These are phyloP conservation scores for Byssothecium circinans DNA, from an alignment of 2,329 filamentous ascomycete genomes.

Conservation along the genomic window DNA sequence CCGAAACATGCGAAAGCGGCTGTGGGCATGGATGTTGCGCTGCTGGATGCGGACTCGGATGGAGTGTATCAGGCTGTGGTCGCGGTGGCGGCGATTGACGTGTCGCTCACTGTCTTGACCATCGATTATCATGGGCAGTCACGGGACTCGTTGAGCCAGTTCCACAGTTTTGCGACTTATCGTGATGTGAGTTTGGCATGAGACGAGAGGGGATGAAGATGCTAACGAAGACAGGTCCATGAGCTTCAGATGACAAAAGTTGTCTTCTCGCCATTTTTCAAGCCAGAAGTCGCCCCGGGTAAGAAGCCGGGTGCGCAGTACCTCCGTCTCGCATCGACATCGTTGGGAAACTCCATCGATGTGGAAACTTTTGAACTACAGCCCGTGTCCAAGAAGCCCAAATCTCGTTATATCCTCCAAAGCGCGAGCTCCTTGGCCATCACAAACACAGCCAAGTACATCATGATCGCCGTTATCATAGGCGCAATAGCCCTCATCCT, in stretches of 20 bases:
- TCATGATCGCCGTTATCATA: conserved; percentile 62
- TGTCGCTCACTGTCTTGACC: conserved; percentile 76
- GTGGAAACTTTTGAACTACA: conserved; percentile 76
- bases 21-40: conserved; percentile 75
- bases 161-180: conserved; percentile 56
- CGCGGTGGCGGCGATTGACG: conserved; percentile 78
- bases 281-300: conserved; percentile 28
- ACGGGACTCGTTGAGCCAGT: conserved; percentile 49
- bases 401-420: conserved; percentile 69
- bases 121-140: conserved; percentile 66
- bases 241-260: conserved; percentile 62
- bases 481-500: conserved; percentile 65
- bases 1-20: conserved; percentile 71
- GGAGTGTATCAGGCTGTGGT: conserved; percentile 76
- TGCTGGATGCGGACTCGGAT: conserved; percentile 61
- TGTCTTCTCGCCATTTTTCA: conserved; percentile 50
- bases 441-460: conserved; percentile 57
- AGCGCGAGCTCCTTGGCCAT: conserved; percentile 54
- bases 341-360: conserved; percentile 75
- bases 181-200: conserved; percentile 49
- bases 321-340: conserved; percentile 78
- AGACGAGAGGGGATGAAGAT: not conserved
- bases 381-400: conserved; percentile 50
- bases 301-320: conserved; percentile 54
- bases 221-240: conserved; percentile 32